A percentile compares a stretch with the other conserved stretches of the same genome.
Evolutionary conservation across 2,329 filamentous ascomycete genomes (phyloP).

Genomic region (Monilinia laxa): DNA sequence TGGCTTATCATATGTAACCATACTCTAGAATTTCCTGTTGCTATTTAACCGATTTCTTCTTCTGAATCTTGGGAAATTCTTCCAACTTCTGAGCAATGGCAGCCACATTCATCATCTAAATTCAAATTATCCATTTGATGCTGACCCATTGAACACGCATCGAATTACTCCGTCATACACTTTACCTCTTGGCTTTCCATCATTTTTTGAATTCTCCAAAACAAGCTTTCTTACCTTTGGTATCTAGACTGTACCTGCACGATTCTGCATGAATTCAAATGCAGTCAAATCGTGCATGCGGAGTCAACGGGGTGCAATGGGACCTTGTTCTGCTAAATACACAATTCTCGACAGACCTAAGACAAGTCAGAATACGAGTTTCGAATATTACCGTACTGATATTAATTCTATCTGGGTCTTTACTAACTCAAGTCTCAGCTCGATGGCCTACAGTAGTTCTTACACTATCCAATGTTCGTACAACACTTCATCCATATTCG

Average conservation of each 20-base stretch:
- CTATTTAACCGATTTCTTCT: background rate
- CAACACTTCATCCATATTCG: slow-evolving; percentile 1
- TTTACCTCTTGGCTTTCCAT: slow-evolving; percentile 6
- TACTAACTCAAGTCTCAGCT: background rate
- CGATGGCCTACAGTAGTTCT: background rate
- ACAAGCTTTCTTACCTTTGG: slow-evolving; percentile 9
- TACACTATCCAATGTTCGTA: background rate
- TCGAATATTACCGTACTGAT: background rate
- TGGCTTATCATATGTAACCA: slow-evolving; percentile 11
- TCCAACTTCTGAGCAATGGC: background rate
- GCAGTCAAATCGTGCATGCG: slow-evolving; percentile 17
- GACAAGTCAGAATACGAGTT: background rate
- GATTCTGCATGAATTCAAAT: slow-evolving; percentile 21
- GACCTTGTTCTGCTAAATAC: background rate
- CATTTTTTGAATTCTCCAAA: background rate
- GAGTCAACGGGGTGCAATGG: background rate
- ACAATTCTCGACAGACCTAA: background rate
- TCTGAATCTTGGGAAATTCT: background rate
- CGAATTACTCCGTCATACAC: background rate
- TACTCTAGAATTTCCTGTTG: background rate
- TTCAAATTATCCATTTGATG: background rate
- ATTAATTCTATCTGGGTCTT: background rate
- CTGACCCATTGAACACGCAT: background rate
- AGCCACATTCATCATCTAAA: slow-evolving; percentile 10
- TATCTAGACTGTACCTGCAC: slow-evolving; percentile 22